Evolutionary conservation across 495 filamentous ascomycete genomes (phyloP).

Genomic region (Penicillium malachiteum): DNA sequence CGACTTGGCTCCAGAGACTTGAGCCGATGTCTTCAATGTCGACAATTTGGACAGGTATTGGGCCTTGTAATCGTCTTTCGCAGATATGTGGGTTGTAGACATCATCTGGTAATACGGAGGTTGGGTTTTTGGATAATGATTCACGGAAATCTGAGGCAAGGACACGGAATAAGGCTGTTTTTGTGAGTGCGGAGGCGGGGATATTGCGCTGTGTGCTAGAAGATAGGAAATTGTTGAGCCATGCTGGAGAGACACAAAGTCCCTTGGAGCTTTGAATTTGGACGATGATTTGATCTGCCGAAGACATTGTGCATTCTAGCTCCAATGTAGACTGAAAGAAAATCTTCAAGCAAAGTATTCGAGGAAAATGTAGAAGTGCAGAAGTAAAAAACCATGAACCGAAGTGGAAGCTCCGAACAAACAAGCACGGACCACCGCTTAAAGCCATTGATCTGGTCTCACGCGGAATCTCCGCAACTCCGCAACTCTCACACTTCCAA

Average conservation of each 20-base stretch:
- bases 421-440: constrained; percentile 34
- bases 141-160: constrained; percentile 73
- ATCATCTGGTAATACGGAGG: constrained; percentile 58
- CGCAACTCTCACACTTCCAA: constrained; percentile 1
- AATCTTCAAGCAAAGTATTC: not conserved
- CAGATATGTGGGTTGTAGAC: constrained; percentile 50
- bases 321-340: not conserved
- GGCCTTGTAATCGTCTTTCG: constrained; percentile 52
- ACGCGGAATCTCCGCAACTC: not conserved
- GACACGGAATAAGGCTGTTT: constrained; percentile 79
- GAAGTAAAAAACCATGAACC: not conserved
- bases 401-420: constrained; percentile 5
- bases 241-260: constrained; percentile 41
- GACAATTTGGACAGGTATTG: constrained; percentile 76
- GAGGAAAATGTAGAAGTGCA: not conserved
- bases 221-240: constrained; percentile 44
- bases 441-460: constrained; percentile 19
- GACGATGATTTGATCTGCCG: constrained; percentile 38
- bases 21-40: constrained; percentile 79
- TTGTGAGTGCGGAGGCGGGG: constrained; percentile 68
- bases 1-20: constrained; percentile 80
- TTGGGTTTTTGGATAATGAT: constrained; percentile 49
- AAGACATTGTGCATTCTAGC: constrained; percentile 29
- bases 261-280: constrained; percentile 45
- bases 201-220: constrained; percentile 48